Evolutionary conservation across 495 filamentous ascomycete species (phyloP).

Genomic region (Penicillium canescens): DNA sequence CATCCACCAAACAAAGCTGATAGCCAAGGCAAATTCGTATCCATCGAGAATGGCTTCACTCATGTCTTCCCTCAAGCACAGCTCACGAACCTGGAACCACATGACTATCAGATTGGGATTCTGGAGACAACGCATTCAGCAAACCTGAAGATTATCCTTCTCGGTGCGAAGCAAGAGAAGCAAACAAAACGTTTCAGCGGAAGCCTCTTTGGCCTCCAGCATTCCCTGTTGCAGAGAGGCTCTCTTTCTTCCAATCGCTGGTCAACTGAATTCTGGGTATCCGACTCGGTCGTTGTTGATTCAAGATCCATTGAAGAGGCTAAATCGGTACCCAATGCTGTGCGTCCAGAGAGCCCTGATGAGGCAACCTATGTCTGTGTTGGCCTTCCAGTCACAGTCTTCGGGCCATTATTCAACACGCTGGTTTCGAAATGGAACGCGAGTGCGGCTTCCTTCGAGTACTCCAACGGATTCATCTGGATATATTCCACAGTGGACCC

Average conservation of each 20-base stretch:
- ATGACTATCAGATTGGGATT: constrained; percentile 3
- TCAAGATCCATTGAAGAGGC: constrained; percentile 4
- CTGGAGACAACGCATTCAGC: not conserved
- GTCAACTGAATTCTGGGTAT: constrained; percentile 8
- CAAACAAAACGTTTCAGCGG: not conserved
- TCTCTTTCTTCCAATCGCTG: not conserved
- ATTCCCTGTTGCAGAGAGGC: not conserved
- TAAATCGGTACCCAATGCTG: not conserved
- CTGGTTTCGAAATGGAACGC: constrained; percentile 7
- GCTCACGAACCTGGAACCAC: not conserved
- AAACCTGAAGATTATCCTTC: constrained; percentile 8
- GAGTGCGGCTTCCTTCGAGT: constrained; percentile 6
- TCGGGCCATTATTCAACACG: constrained; percentile 11
- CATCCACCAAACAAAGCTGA: too few relatives aligned
- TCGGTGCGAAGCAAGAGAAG: not conserved
- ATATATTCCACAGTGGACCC: constrained; percentile 2
- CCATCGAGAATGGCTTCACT: not conserved
- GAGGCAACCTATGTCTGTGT: constrained; percentile 2
- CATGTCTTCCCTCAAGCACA: constrained; percentile 1
- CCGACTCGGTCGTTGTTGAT: constrained; percentile 7
- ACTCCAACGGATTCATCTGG: constrained; percentile 8
- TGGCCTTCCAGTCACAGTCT: not conserved
- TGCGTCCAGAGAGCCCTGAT: constrained; percentile 1
- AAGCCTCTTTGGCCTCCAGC: constrained; percentile 2
- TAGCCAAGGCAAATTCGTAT: too few relatives aligned